Percentiles rank a stretch among this genome's conserved stretches.
Conservation (phyloP, 805 yeast species). For the Candida ponderosae region DNA sequence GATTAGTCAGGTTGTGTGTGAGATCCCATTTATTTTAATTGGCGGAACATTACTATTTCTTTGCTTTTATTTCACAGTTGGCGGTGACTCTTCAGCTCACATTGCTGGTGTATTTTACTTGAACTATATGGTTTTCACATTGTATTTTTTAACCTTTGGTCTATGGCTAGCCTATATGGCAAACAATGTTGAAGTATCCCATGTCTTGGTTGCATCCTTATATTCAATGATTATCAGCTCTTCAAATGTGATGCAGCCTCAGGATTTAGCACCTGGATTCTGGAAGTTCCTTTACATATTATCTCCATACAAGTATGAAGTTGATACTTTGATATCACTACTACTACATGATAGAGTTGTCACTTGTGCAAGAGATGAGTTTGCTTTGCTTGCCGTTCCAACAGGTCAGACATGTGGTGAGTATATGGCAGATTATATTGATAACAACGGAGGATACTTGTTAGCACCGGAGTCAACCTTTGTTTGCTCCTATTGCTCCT, state of each 20-base stretch:
- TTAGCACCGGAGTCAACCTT: slow-evolving; percentile 39
- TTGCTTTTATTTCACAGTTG: slow-evolving; percentile 43
- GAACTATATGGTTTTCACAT: slow-evolving; percentile 40
- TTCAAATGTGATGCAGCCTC: slow-evolving; percentile 45
- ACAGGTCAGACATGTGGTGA: slow-evolving; percentile 56
- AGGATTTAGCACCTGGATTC: slow-evolving; percentile 59
- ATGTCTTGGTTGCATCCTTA: slow-evolving; percentile 47
- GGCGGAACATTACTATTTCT: slow-evolving; percentile 45
- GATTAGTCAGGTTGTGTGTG: slow-evolving; percentile 44
- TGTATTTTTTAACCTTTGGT: slow-evolving; percentile 44
- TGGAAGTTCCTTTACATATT: slow-evolving; percentile 80
- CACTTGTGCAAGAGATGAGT: slow-evolving; percentile 39
- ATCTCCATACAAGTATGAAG: slow-evolving; percentile 66
- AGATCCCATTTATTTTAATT: slow-evolving; percentile 50
- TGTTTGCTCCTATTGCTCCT: slow-evolving; percentile 43
- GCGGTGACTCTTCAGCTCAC: slow-evolving; percentile 33
- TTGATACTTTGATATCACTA: slow-evolving; percentile 44
- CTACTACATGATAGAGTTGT: slow-evolving; percentile 46
- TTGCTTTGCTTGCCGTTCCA: slow-evolving; percentile 45
- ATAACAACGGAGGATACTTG: slow-evolving; percentile 47
- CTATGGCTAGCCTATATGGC: slow-evolving; percentile 48
- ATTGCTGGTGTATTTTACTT: slow-evolving; percentile 47
- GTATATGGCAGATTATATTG: slow-evolving; percentile 38
- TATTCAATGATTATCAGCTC: slow-evolving; percentile 37
- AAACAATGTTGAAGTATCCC: slow-evolving; percentile 62